Evolutionary conservation across 1,284 basidiomycete genomes (phyloP).

Genomic region (Termitomyces sp.): DNA sequence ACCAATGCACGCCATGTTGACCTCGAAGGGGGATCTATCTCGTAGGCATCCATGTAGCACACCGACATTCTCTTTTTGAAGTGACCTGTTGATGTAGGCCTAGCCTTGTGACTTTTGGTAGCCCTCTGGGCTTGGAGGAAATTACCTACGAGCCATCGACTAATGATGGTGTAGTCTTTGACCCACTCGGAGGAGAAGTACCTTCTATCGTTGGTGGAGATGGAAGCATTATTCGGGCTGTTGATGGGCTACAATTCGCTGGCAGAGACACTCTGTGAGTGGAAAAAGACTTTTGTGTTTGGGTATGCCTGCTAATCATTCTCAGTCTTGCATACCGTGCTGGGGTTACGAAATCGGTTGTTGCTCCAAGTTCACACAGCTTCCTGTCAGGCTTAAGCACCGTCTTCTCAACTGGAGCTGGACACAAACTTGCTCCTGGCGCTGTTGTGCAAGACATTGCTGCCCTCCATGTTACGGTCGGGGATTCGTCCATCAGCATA

Average conservation of each 20-base stretch:
- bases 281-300: background rate
- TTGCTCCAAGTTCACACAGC: constrained; percentile 50
- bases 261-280: constrained; percentile 68
- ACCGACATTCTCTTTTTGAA: background rate
- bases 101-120: constrained; percentile 56
- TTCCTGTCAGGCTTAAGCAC: constrained; percentile 66
- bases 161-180: constrained; percentile 56
- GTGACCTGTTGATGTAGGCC: constrained; percentile 34
- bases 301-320: background rate
- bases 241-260: constrained; percentile 70
- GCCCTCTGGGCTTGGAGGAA: constrained; percentile 53
- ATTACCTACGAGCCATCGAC: constrained; percentile 63
- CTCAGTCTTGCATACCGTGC: constrained; percentile 57
- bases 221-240: constrained; percentile 54
- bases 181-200: constrained; percentile 40
- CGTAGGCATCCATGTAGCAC: constrained; percentile 22
- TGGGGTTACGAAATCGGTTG: constrained; percentile 63
- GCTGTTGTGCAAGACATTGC: constrained; percentile 68
- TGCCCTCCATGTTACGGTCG: constrained; percentile 69
- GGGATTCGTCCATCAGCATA: constrained; percentile 43
- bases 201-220: constrained; percentile 44
- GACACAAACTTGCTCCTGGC: constrained; percentile 55
- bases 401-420: constrained; percentile 59
- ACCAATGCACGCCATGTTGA: constrained; percentile 30
- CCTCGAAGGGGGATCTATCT: constrained; percentile 49